Base-by-base conservation (phyloP, 768 basidiomycete species). In the Pleurotus citrinopileatus region DNA sequence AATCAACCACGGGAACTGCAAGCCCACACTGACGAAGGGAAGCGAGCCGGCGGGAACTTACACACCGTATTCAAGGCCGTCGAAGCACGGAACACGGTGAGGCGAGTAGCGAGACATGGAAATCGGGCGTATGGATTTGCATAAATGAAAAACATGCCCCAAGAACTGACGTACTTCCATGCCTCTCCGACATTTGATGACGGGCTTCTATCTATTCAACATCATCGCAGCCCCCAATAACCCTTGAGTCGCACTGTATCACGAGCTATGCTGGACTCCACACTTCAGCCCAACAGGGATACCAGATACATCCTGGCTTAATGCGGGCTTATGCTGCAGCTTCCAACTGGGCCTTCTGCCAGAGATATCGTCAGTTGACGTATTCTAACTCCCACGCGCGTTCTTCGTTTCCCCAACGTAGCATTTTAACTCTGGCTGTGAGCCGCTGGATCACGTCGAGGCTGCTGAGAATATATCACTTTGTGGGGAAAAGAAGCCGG, bases 401-500 rank as follows among this genome's bases (percentile, higher is more conserved):
- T 40, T n/a, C 27, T 47, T 47, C 45, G 45, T 15, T 32, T 19
- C 23, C 27, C 45, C 29, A 27, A 27, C 26, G 28, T 27, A n/a
- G 15, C 17, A 23, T 47, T 47, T 47, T 47, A 23, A 28, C 29
- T 47, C 15, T 27, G 20, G 45, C 22, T 47, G 22, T 26, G 28
- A 47, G 28, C 10, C 26, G n/a, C 13, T n/a, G 45, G 17, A 32
- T 20, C 42, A 44, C 25, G 42, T 19, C 13, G 29, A 27, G 29
- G 28, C 27, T 15, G 28, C 25, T 28, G 45, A 26, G 26, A 19
- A 32, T 22, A 47, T 26, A n/a, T 47, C 45, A 28, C 45, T 28
- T 15, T 32, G 45, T 29, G 45, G 45, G 45, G 45, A 47, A 47
- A 32, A 47, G 45, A 47, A 47, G 45, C n/a, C 45, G 25, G 25